Evolutionary conservation across 2,329 filamentous ascomycete species (phyloP), one percentile per base, ranked within the genome.

Genomic region (Phyllosticta paracitricarpa): DNA sequence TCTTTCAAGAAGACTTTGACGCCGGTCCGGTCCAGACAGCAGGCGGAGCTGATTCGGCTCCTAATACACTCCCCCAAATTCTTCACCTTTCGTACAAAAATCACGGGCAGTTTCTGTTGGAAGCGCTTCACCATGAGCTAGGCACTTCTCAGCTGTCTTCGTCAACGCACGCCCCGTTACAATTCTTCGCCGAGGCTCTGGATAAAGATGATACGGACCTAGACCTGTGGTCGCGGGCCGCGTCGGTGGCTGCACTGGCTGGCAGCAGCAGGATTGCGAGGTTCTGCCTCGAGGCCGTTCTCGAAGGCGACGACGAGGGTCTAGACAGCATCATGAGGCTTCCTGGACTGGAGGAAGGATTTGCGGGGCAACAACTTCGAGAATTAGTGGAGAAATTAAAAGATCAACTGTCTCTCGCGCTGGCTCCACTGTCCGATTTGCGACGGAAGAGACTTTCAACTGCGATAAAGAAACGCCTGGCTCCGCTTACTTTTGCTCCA

Each of bases 71-170:
- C 9, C 87, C 90, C 0, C 92, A 97, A 70, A 91, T 95, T 10
- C 81, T 97, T 22, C 97, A 96, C 69, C 82, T 99, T 7, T 89
- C 93, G 1, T 91, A 95, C 79, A 99, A 97, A 74, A 99, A 97
- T 68, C 87, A 93, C 75, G 94, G 91, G 52, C 90, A 97, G 70
- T 97, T 96, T 70, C 79, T 88, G 62, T 79, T 99, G n/a, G 93
- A 99, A 71, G 78, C 77, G 62, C 83, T 88, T 66, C 85, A 80
- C 67, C 77, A 83, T 72, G 80, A 75, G 53, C 65, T 72, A 28
- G 66, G 65, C n/a, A 65, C 72, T 54, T 68, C 71, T 58, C 67
- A 70, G 51, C 76, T 76, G 30, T 19, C 67, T 72, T 71, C 65
- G 25, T 67, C 72, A 24, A 78, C 80, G 12, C 33, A 55, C 19